phyloP scores from a whole-genome alignment of 2,329 filamentous ascomycete genomes.

The Zasmidium cellare region DNA sequence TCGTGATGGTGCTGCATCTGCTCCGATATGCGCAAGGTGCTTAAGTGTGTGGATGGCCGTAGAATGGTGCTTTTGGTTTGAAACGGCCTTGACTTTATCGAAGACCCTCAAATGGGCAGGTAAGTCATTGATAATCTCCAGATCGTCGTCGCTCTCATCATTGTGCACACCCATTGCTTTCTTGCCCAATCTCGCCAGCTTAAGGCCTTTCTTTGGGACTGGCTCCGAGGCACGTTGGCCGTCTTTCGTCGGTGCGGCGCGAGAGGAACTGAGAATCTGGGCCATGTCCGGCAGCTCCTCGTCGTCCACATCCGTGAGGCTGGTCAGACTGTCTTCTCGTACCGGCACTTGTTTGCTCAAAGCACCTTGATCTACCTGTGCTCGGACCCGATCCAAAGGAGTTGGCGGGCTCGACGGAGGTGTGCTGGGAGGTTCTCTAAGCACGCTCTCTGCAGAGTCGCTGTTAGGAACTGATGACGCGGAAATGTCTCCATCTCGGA shows the following conservation, averaged over 20 bases:
- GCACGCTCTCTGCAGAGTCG: slow-evolving; percentile 24
- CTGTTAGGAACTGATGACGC: slow-evolving; percentile 33
- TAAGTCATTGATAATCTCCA: slow-evolving; percentile 61
- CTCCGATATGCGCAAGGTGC: slow-evolving; percentile 36
- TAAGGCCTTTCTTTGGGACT: slow-evolving; percentile 23
- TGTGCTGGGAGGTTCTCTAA: slow-evolving; percentile 32
- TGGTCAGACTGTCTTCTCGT: slow-evolving; percentile 31
- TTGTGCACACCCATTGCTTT: slow-evolving; percentile 17
- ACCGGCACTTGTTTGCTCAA: slow-evolving; percentile 33
- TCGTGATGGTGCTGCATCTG: slow-evolving; percentile 49
- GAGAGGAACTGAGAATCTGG: slow-evolving; percentile 32
- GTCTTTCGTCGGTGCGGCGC: slow-evolving; percentile 4
- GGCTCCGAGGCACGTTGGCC: neutral
- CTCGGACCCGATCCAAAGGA: slow-evolving; percentile 36
- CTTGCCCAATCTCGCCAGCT: slow-evolving; percentile 37
- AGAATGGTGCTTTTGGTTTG: slow-evolving; percentile 27
- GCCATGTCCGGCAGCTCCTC: slow-evolving; percentile 28
- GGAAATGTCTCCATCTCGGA: slow-evolving; percentile 15
- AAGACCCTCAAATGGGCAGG: slow-evolving; percentile 31
- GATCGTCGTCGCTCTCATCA: slow-evolving; percentile 53
- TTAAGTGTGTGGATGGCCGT: slow-evolving; percentile 35
- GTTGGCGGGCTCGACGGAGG: slow-evolving; percentile 49
- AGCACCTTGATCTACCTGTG: slow-evolving; percentile 33
- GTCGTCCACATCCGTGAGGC: slow-evolving; percentile 26
- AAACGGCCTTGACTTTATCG: slow-evolving; percentile 38